Evolutionary conservation across 768 basidiomycete species (phyloP).

Genomic region (Amanita fuliginea): DNA sequence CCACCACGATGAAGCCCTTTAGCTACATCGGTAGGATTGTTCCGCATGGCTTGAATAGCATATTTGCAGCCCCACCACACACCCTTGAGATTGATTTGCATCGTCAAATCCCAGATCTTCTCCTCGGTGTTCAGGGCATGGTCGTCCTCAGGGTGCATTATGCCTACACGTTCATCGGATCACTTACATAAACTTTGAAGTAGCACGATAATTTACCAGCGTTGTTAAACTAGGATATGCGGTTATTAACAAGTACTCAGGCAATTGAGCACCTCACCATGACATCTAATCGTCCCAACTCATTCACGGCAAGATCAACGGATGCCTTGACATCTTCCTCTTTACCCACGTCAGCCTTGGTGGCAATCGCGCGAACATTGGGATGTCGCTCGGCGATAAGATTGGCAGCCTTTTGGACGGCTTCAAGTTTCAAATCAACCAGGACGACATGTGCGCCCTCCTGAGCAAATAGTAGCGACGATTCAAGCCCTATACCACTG

Average conservation of each 20-base stretch:
- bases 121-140: conserved; percentile 96
- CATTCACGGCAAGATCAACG: conserved; percentile 67
- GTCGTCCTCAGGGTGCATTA: conserved; percentile 96
- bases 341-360: conserved; percentile 81
- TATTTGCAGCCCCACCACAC: conserved; percentile 99
- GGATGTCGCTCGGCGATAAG: conserved; percentile 58
- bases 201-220: conserved; percentile 40
- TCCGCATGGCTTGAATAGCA: conserved; percentile 92
- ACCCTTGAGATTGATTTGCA: conserved; percentile 94
- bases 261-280: conserved; percentile 50
- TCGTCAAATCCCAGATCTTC: conserved; percentile 88
- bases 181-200: background rate
- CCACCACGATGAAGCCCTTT: conserved; percentile 76
- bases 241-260: background rate
- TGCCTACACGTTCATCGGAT: conserved; percentile 37
- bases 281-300: conserved; percentile 90
- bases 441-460: conserved; percentile 91
- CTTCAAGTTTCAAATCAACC: conserved; percentile 75
- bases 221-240: conserved; percentile 71
- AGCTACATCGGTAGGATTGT: conserved; percentile 74
- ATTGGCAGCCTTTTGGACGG: conserved; percentile 55
- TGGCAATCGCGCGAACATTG: conserved; percentile 54
- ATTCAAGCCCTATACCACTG: conserved; percentile 95
- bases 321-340: conserved; percentile 78
- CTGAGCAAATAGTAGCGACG: conserved; percentile 86